Percentiles rank a stretch among this genome's conserved stretches.
Conservation (phyloP, 805 yeast species). For the Tetrapisispora nanseiensis region DNA sequence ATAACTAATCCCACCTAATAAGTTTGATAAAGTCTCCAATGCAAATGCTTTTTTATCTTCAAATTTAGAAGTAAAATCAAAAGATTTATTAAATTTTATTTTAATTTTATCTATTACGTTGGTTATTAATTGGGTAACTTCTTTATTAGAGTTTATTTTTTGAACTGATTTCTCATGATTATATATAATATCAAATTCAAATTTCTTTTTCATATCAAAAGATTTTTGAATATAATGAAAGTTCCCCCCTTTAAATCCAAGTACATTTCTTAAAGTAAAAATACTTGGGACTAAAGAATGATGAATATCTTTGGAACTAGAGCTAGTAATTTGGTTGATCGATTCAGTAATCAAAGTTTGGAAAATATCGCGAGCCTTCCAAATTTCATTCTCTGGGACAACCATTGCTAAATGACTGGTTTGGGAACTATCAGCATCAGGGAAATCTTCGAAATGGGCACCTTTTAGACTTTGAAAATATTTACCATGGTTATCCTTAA, state of each 20-base stretch:
- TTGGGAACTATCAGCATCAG: constrained; percentile 45
- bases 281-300: constrained; percentile 32
- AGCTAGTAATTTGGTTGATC: constrained; percentile 34
- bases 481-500: constrained; percentile 45
- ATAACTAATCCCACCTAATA: constrained; percentile 85
- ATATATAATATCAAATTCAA: constrained; percentile 65
- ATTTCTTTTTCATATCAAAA: constrained; percentile 46
- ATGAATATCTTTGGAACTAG: constrained; percentile 13
- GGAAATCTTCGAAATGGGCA: constrained; percentile 22
- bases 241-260: constrained; percentile 54
- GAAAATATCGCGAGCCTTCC: constrained; percentile 75
- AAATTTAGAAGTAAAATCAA: constrained; percentile 32
- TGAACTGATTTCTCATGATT: constrained; percentile 38
- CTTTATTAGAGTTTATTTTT: constrained; percentile 23
- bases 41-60: constrained; percentile 48
- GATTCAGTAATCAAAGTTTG: constrained; percentile 62
- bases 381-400: constrained; percentile 61
- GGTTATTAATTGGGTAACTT: constrained; percentile 16
- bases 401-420: constrained; percentile 59
- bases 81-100: constrained; percentile 42
- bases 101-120: constrained; percentile 26
- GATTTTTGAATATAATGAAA: constrained; percentile 70
- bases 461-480: constrained; percentile 19
- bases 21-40: constrained; percentile 67
- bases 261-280: constrained; percentile 48